Percentiles rank a stretch among this genome's conserved stretches.
Conservation (phyloP, 768 basidiomycete species). For the Hortiboletus flavorubellus region DNA sequence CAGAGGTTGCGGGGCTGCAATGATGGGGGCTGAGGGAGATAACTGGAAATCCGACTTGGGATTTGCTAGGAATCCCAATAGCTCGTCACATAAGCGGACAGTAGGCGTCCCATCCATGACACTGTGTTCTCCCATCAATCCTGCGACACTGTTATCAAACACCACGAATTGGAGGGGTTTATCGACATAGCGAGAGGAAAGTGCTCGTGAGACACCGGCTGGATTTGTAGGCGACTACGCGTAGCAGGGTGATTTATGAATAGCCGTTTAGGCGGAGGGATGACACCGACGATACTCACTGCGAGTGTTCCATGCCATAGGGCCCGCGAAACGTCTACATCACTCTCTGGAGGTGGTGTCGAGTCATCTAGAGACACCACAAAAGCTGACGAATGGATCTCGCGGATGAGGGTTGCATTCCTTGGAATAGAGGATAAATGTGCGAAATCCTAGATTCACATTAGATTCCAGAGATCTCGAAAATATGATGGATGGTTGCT, state of each 20-base stretch:
- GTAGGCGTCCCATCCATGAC: conserved; percentile 90
- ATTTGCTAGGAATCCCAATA: conserved; percentile 57
- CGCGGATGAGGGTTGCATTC: conserved; percentile 63
- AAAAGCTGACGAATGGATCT: conserved; percentile 85
- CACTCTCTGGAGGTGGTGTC: conserved; percentile 39
- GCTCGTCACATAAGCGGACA: conserved; percentile 65
- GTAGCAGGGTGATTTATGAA: not conserved
- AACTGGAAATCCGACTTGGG: conserved; percentile 64
- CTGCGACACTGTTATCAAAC: conserved; percentile 76
- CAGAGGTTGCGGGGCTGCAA: conserved; percentile 45
- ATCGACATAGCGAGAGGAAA: conserved; percentile 82
- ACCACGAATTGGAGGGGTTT: conserved; percentile 88
- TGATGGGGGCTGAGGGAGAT: conserved; percentile 15
- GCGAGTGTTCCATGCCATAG: conserved; percentile 78
- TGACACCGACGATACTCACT: conserved; percentile 29
- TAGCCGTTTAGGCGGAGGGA: not conserved
- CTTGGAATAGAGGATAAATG: conserved; percentile 53
- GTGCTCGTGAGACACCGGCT: conserved; percentile 36
- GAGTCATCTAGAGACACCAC: conserved; percentile 75
- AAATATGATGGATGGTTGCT: not conserved
- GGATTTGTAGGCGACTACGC: conserved; percentile 24
- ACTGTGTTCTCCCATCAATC: conserved; percentile 91
- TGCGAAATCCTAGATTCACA: conserved; percentile 52
- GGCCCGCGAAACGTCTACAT: conserved; percentile 60
- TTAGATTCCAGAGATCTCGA: not conserved